These are phyloP conservation scores for Boletus speciosus DNA, from an alignment of 768 basidiomycete species.

Conservation along the genomic window DNA sequence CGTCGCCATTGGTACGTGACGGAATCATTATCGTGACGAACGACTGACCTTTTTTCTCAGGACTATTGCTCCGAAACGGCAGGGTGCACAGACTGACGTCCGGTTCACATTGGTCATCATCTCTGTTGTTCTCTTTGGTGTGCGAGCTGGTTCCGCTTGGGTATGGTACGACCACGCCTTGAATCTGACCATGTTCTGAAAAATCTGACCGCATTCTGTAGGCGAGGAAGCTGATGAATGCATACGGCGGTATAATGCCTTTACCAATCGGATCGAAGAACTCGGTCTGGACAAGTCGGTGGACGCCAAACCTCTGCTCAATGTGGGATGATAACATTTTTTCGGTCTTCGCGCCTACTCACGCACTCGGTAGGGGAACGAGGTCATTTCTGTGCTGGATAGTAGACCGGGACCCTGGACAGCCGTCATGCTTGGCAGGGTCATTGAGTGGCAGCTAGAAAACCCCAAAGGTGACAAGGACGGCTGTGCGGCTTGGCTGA, in stretches of 20 bases:
- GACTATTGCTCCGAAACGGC: constrained; percentile 65
- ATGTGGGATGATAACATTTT: constrained; percentile 49
- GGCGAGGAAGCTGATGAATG: constrained; percentile 44
- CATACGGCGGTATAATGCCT: constrained; percentile 61
- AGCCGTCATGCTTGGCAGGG: constrained; percentile 53
- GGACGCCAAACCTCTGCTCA: constrained; percentile 70
- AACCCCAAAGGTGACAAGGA: constrained; percentile 65
- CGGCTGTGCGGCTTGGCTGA: constrained; percentile 69
- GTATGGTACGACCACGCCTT: constrained; percentile 29
- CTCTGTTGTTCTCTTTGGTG: constrained; percentile 71
- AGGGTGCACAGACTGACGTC: constrained; percentile 58
- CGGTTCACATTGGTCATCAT: constrained; percentile 67
- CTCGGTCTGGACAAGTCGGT: constrained; percentile 57
- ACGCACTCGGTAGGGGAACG: constrained; percentile 56
- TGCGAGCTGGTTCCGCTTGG: constrained; percentile 64
- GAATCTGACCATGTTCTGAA: background rate
- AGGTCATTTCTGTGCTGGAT: constrained; percentile 53
- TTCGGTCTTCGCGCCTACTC: background rate
- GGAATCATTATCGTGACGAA: background rate
- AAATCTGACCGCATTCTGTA: constrained; percentile 22
- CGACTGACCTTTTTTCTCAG: constrained; percentile 32
- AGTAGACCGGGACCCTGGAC: constrained; percentile 71
- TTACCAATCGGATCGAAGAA: constrained; percentile 57
- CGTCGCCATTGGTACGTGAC: constrained; percentile 52
- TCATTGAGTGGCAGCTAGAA: constrained; percentile 85